Percentiles rank a stretch among this genome's conserved stretches.
These are phyloP conservation scores for Penicillium sclerotiorum DNA, from an alignment of 2,329 filamentous ascomycete genomes.

Conservation along the genomic window DNA sequence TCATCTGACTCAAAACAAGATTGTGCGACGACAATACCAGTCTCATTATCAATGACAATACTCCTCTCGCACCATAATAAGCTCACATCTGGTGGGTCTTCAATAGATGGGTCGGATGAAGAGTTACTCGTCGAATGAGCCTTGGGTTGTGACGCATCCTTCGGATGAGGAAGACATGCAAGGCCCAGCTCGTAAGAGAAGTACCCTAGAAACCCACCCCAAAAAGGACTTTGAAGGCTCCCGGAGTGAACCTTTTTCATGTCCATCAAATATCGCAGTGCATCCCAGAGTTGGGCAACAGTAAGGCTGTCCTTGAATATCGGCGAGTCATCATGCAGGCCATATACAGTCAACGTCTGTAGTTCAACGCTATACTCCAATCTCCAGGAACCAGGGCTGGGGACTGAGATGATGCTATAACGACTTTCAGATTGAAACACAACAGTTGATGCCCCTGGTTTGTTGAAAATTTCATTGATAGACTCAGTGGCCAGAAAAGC, in stretches of 20 bases:
- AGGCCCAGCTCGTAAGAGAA: slow-evolving; percentile 83
- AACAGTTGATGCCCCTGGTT: slow-evolving; percentile 34
- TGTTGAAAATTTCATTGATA: slow-evolving; percentile 39
- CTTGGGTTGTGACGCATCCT: slow-evolving; percentile 40
- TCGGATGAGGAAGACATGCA: slow-evolving; percentile 52
- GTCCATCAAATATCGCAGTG: slow-evolving; percentile 43
- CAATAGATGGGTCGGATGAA: slow-evolving; percentile 13
- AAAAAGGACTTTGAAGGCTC: slow-evolving; percentile 59
- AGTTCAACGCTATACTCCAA: slow-evolving; percentile 36
- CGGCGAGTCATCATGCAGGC: slow-evolving; percentile 13
- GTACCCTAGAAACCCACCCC: slow-evolving; percentile 83
- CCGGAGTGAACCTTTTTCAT: slow-evolving; percentile 41
- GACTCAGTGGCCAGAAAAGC: slow-evolving; percentile 31
- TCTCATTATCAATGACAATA: slow-evolving; percentile 73
- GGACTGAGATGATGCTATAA: slow-evolving; percentile 40
- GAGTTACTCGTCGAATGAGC: background rate
- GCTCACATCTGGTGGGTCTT: slow-evolving; percentile 68
- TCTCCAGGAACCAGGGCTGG: slow-evolving; percentile 38
- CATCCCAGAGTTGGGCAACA: slow-evolving; percentile 37
- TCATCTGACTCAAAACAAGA: slow-evolving; percentile 55
- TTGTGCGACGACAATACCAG: slow-evolving; percentile 67
- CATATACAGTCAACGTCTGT: slow-evolving; percentile 28
- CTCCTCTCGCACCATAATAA: slow-evolving; percentile 77
- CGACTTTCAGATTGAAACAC: slow-evolving; percentile 50
- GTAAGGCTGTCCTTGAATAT: slow-evolving; percentile 20